Percentiles rank a stretch among this genome's conserved stretches.
Evolutionary conservation across 306 rosid genomes (phyloP).

Genomic region (Inga leiocalycina): DNA sequence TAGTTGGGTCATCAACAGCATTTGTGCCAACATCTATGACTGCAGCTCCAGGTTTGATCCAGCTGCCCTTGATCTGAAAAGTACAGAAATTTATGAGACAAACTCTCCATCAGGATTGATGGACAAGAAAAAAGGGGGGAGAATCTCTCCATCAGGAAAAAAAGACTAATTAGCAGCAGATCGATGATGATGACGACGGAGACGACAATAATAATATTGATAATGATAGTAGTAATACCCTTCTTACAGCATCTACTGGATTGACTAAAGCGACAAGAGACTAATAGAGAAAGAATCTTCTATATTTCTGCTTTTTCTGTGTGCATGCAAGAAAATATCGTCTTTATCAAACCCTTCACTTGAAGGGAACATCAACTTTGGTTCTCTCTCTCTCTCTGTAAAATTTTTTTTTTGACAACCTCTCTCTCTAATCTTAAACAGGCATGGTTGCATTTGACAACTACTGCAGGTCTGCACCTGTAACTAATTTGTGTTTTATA

Average conservation of each 20-base stretch:
- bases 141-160: constrained; percentile 17
- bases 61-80: constrained; percentile 75
- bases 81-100: constrained; percentile 21
- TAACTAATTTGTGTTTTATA: neutral
- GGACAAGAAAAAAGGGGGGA: neutral
- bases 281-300: neutral
- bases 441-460: constrained; percentile 22
- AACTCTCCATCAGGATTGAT: neutral
- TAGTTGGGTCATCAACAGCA: constrained; percentile 77
- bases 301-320: neutral
- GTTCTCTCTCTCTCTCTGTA: neutral
- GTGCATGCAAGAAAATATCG: neutral
- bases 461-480: neutral
- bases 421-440: neutral
- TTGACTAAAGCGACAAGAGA: neutral
- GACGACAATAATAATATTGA: neutral
- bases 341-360: neutral
- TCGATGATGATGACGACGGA: neutral
- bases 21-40: constrained; percentile 93
- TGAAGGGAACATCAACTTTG: constrained; percentile 24
- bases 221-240: neutral
- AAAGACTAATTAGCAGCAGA: neutral
- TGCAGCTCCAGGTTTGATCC: constrained; percentile 97
- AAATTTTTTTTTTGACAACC: neutral
- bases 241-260: neutral